phyloP scores from a whole-genome alignment of 1,139 yeast genomes.

The Saccharomycopsis crataegensis region DNA sequence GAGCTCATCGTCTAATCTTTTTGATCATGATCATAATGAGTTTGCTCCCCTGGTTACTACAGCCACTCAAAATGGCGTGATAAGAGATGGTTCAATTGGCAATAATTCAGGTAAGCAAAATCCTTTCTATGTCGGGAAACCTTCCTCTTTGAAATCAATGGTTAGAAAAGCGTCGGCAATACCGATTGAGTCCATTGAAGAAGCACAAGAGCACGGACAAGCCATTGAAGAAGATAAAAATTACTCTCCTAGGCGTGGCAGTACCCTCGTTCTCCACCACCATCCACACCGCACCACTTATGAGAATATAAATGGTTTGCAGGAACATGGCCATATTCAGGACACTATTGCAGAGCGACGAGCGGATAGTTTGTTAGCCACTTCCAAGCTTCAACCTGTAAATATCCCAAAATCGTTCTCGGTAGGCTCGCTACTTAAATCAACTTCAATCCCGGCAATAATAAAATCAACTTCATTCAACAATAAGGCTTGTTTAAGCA shows the following conservation, averaged over 20 bases:
- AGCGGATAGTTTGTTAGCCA: too few species aligned
- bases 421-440: not conserved
- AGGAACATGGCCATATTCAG: too few species aligned
- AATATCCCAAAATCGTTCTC: not conserved
- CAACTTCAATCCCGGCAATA: not conserved
- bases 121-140: not conserved
- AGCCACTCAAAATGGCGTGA: too few species aligned
- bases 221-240: not conserved
- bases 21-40: not conserved
- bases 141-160: conserved; percentile 1
- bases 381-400: too few species aligned
- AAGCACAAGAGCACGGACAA: not conserved
- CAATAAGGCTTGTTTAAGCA: not conserved
- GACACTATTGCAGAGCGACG: too few species aligned
- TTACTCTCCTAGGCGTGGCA: not conserved
- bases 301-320: too few species aligned
- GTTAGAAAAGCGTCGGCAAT: not conserved
- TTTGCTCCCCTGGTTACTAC: too few species aligned
- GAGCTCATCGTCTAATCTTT: not conserved
- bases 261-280: too few species aligned
- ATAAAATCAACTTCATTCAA: not conserved
- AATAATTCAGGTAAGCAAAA: too few species aligned
- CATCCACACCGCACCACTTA: too few species aligned
- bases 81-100: too few species aligned
- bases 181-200: conserved; percentile 2